phyloP scores from a whole-genome alignment of 2,329 filamentous ascomycete species.

The Monilinia polystroma region DNA sequence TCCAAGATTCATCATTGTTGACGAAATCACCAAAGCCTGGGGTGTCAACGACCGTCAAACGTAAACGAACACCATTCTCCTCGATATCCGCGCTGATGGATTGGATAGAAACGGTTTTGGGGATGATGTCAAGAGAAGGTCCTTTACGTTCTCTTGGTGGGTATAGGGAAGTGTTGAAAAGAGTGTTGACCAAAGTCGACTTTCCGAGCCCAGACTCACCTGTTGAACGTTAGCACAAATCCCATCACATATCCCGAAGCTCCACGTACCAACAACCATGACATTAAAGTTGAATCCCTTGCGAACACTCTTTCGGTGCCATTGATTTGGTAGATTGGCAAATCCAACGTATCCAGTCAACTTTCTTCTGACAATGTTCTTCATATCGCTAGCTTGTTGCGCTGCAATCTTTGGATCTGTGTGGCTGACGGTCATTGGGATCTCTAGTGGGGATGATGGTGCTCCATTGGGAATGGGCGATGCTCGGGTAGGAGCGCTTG shows the following conservation, averaged over 20 bases:
- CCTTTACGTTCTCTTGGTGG: slow-evolving; percentile 98
- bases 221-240: slow-evolving; percentile 44
- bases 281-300: slow-evolving; percentile 99
- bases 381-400: slow-evolving; percentile 42
- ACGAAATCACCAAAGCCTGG: slow-evolving; percentile 99
- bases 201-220: slow-evolving; percentile 99
- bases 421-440: slow-evolving; percentile 41
- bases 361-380: slow-evolving; percentile 96
- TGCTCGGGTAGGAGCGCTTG: slow-evolving; percentile 36
- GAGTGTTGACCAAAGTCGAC: slow-evolving; percentile 97
- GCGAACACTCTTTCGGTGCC: slow-evolving; percentile 99
- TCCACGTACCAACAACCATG: slow-evolving; percentile 94
- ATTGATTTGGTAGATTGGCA: slow-evolving; percentile 98
- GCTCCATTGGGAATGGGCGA: slow-evolving; percentile 39
- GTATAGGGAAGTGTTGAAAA: slow-evolving; percentile 99
- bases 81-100: slow-evolving; percentile 96
- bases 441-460: slow-evolving; percentile 33
- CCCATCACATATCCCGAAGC: neutral
- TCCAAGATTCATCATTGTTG: slow-evolving; percentile 99
- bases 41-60: slow-evolving; percentile 94
- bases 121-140: slow-evolving; percentile 95
- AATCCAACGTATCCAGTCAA: slow-evolving; percentile 98
- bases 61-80: slow-evolving; percentile 95
- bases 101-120: slow-evolving; percentile 95
- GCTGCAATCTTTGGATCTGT: slow-evolving; percentile 41